phyloP scores from a whole-genome alignment of 345 rosid genomes.

The Moringa oleifera region DNA sequence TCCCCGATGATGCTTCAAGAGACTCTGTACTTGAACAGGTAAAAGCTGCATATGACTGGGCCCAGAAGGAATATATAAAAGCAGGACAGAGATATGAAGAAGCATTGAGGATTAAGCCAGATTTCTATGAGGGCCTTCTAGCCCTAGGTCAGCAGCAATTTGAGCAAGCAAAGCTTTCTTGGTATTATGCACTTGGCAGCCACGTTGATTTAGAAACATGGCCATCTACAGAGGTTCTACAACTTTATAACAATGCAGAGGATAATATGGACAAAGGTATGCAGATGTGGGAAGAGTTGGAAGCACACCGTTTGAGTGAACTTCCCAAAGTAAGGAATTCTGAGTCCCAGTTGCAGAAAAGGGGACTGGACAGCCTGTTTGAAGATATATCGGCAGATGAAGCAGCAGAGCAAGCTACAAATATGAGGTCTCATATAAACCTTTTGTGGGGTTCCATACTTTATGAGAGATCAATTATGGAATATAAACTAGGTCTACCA shows the following conservation, averaged over 20 bases:
- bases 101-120: slow-evolving; percentile 76
- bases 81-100: slow-evolving; percentile 70
- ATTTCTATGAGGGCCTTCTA: slow-evolving; percentile 58
- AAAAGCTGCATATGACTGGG: slow-evolving; percentile 52
- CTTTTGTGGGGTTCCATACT: slow-evolving; percentile 76
- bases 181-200: slow-evolving; percentile 65
- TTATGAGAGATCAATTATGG: slow-evolving; percentile 83
- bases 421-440: slow-evolving; percentile 57
- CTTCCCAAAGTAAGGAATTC: slow-evolving; percentile 19
- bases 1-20: slow-evolving; percentile 45
- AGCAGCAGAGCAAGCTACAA: slow-evolving; percentile 41
- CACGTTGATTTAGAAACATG: slow-evolving; percentile 54
- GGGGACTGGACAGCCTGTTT: slow-evolving; percentile 31
- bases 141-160: slow-evolving; percentile 80
- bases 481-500: slow-evolving; percentile 68
- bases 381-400: slow-evolving; percentile 43
- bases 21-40: slow-evolving; percentile 53
- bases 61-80: slow-evolving; percentile 40
- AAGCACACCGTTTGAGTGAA: slow-evolving; percentile 25
- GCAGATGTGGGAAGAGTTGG: slow-evolving; percentile 61
- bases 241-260: slow-evolving; percentile 68
- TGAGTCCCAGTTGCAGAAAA: slow-evolving; percentile 22
- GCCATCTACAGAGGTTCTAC: slow-evolving; percentile 44
- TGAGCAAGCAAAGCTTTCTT: slow-evolving; percentile 86
- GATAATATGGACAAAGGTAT: slow-evolving; percentile 64